Evolutionary conservation across 2,329 filamentous ascomycete species (phyloP), one percentile per base, ranked within the genome.

Genomic region (Aspergillus spinulosporus): DNA sequence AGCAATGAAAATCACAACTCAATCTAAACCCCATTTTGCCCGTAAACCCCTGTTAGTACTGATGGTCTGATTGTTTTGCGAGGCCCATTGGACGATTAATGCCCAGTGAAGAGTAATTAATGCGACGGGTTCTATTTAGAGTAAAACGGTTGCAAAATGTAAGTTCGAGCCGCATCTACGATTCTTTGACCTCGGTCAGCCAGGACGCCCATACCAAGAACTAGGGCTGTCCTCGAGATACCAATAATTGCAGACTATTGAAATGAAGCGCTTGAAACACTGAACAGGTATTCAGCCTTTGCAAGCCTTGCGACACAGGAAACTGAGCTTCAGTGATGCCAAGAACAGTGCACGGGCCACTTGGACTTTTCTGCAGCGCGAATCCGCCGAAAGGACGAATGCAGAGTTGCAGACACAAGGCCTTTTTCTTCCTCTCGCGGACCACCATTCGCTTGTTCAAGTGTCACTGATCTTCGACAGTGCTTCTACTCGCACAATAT

Each of bases 261-360:
- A 21, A 21, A 21, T 21, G 21, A 21, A 21, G 21, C 21, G 21
- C 21, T 21, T 21, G 21, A 21, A 21, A 21, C 21, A 37, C 34
- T 11, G 4, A 4, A 11, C 7, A 11, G 8, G n/a, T 12, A 11
- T 37, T 21, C 21, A 37, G 4, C n/a, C 34, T 12, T 37, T 11
- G 7, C 4, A 11, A 4, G 8, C 4, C n/a, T 37, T 8, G 21
- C 9, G 11, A 37, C 11, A 37, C 21, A 12, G 6, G 31, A 37
- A 37, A 12, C 9, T 4, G 8, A 37, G 34, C 34, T 12, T 37
- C 4, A 12, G n/a, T 12, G 11, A 9, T 31, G 49, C 48, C 52
- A 60, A 60, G 59, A 47, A 39, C 2, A 3, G 9, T 26, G 61
- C 61, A 61, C 61, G 54, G 61, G 29, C 61, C 61, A 62, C n/a